phyloP scores from a whole-genome alignment of 805 yeast species.

The Ogataea dorogensis region DNA sequence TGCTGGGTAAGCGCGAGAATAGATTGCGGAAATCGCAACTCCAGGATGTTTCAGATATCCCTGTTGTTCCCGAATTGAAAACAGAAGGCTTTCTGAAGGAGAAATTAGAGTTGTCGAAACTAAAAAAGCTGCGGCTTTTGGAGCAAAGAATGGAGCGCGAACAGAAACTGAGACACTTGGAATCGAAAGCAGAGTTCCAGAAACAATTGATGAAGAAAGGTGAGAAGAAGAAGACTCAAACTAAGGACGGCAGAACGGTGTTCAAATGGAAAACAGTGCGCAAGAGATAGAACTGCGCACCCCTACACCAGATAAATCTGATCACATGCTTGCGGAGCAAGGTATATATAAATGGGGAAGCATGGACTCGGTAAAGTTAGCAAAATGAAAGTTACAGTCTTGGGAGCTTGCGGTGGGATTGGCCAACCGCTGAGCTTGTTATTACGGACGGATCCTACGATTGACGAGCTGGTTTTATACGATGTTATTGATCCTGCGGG shows the following conservation, averaged over 20 bases:
- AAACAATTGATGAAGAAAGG: conserved; percentile 91
- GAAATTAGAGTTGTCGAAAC: conserved; percentile 46
- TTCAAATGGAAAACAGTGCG: conserved; percentile 87
- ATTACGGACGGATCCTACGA: conserved; percentile 62
- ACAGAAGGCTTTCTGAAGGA: conserved; percentile 26
- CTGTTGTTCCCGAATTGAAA: conserved; percentile 24
- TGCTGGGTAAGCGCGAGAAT: conserved; percentile 67
- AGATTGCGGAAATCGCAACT: conserved; percentile 65
- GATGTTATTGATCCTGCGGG: conserved; percentile 85
- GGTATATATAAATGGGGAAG: not conserved
- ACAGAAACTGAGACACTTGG: conserved; percentile 62
- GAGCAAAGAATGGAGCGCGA: conserved; percentile 70
- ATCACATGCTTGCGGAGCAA: conserved; percentile 11
- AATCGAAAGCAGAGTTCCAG: conserved; percentile 70
- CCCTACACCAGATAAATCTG: conserved; percentile 3
- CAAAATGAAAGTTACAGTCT: conserved; percentile 52
- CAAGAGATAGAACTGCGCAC: conserved; percentile 42
- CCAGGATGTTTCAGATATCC: conserved; percentile 34
- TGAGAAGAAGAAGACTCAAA: conserved; percentile 70
- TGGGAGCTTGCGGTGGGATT: conserved; percentile 92
- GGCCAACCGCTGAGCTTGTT: conserved; percentile 88
- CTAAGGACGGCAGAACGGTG: conserved; percentile 60
- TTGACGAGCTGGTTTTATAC: conserved; percentile 68
- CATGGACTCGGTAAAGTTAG: not conserved
- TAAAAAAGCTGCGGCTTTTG: conserved; percentile 58